Percentiles rank a stretch among this genome's conserved stretches.
Evolutionary conservation across 805 yeast genomes (phyloP).

Genomic region (Candida patagonica): DNA sequence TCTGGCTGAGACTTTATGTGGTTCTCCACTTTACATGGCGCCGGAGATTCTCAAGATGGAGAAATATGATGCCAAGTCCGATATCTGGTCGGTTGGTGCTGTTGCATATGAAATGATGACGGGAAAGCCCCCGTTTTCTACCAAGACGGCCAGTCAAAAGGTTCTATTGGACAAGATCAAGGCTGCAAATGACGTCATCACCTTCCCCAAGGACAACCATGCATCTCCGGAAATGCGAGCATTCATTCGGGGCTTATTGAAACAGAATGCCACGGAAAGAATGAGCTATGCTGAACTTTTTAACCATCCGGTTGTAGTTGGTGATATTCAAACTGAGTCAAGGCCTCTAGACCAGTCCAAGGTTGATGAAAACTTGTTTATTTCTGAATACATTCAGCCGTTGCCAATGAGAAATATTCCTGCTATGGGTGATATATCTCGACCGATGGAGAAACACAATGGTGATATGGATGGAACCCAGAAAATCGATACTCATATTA

Average conservation of each 20-base stretch:
- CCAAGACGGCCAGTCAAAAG: constrained; percentile 87
- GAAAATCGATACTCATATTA: neutral
- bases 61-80: constrained; percentile 95
- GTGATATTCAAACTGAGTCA: constrained; percentile 31
- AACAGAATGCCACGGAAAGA: constrained; percentile 78
- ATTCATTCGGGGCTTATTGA: constrained; percentile 66
- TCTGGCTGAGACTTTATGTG: constrained; percentile 94
- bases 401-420: neutral
- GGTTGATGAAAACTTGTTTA: constrained; percentile 71
- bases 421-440: neutral
- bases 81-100: constrained; percentile 97
- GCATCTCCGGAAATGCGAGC: constrained; percentile 55
- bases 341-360: constrained; percentile 53
- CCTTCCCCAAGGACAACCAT: constrained; percentile 61
- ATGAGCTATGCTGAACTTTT: constrained; percentile 86
- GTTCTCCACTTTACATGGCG: constrained; percentile 97
- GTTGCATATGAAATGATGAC: constrained; percentile 91
- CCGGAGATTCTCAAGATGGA: constrained; percentile 93
- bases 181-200: constrained; percentile 64
- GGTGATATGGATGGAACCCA: neutral
- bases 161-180: constrained; percentile 83
- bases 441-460: neutral
- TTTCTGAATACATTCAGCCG: constrained; percentile 60
- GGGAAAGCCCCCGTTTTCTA: constrained; percentile 94
- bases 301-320: constrained; percentile 53